Percentiles rank a stretch among this genome's conserved stretches.
Conservation (phyloP, 805 yeast species). For the Starmerella powellii region DNA sequence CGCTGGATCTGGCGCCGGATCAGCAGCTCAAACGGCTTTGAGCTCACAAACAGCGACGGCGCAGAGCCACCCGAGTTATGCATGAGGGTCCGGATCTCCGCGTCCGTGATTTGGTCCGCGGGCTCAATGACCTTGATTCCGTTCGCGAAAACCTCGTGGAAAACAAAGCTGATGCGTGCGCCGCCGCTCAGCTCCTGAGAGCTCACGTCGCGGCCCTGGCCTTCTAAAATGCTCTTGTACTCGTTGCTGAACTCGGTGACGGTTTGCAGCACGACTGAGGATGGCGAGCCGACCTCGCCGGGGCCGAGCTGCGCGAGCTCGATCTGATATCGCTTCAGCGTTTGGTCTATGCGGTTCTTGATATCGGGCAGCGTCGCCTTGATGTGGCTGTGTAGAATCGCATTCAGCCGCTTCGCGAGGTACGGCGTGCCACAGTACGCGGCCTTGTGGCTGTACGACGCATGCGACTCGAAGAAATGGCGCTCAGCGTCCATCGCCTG, state of each 20-base stretch:
- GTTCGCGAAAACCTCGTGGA: constrained; percentile 90
- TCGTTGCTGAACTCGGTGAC: constrained; percentile 92
- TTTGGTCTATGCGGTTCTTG: constrained; percentile 76
- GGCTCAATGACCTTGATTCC: constrained; percentile 91
- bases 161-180: constrained; percentile 93
- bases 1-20: constrained; percentile 86
- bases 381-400: constrained; percentile 82
- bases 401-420: constrained; percentile 82
- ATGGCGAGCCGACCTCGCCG: constrained; percentile 66
- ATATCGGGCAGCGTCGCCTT: constrained; percentile 83
- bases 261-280: constrained; percentile 77
- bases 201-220: constrained; percentile 83
- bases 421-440: constrained; percentile 96
- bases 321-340: constrained; percentile 69
- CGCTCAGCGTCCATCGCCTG: constrained; percentile 77
- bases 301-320: constrained; percentile 74
- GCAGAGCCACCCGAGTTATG: constrained; percentile 94
- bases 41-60: constrained; percentile 91
- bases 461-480: constrained; percentile 70
- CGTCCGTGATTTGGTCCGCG: constrained; percentile 87
- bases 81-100: constrained; percentile 92
- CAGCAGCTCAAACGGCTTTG: constrained; percentile 90
- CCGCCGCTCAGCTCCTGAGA: constrained; percentile 92
- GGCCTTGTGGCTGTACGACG: constrained; percentile 80
- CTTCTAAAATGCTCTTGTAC: constrained; percentile 80